Conservation (phyloP, 1,284 basidiomycete genomes). For the Puccinia coronata region DNA sequence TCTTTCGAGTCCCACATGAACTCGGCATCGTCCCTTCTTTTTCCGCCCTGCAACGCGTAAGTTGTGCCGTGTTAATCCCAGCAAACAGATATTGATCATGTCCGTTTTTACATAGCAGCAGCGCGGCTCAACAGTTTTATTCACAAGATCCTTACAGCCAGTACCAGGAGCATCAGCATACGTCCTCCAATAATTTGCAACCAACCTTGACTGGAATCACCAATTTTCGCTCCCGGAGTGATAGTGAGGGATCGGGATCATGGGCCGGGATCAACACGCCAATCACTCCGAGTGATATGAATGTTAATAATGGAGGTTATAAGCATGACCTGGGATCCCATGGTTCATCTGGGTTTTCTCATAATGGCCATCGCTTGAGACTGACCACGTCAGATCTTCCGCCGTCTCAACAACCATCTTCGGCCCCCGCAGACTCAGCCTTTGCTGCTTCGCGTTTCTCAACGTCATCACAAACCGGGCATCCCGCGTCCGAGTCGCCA, state of each 20-base stretch:
- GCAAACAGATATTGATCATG: neutral
- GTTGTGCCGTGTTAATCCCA: neutral
- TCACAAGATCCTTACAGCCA: slow-evolving; percentile 20
- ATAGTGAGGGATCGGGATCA: slow-evolving; percentile 36
- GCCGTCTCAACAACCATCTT: slow-evolving; percentile 11
- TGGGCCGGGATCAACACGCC: slow-evolving; percentile 41
- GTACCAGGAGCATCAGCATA: neutral
- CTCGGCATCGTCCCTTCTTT: slow-evolving; percentile 18
- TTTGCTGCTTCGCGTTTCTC: neutral
- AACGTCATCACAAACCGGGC: neutral
- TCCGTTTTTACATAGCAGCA: neutral
- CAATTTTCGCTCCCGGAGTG: slow-evolving; percentile 38
- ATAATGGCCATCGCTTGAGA: neutral
- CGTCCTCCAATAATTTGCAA: slow-evolving; percentile 23
- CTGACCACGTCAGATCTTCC: slow-evolving; percentile 4
- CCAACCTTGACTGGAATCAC: neutral
- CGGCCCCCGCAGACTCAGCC: neutral
- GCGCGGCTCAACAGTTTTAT: slow-evolving; percentile 3
- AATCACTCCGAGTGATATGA: slow-evolving; percentile 37
- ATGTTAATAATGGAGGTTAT: neutral
- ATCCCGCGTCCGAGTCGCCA: neutral
- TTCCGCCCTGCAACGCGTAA: slow-evolving; percentile 20
- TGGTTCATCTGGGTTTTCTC: neutral
- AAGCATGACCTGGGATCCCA: slow-evolving; percentile 12
- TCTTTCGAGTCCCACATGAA: slow-evolving; percentile 40